Conservation (phyloP, 208 protist species). For the Naegleria gruberi region DNA sequence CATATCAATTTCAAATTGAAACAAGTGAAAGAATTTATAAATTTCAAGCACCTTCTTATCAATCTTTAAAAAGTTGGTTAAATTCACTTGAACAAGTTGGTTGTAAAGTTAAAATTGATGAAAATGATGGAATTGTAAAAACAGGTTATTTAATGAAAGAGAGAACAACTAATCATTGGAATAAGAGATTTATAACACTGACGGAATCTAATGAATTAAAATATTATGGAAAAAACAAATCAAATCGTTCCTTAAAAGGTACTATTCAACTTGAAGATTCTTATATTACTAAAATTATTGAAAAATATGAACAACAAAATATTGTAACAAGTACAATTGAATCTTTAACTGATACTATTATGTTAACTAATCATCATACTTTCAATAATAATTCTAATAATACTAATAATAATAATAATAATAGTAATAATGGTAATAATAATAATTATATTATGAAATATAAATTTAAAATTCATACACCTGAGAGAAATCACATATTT, state of each 20-base stretch:
- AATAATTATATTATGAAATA: too few species aligned
- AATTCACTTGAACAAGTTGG: neutral
- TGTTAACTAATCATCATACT: too few species aligned
- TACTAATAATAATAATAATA: too few species aligned
- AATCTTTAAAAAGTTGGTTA: neutral
- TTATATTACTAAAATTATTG: too few species aligned
- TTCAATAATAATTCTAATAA: too few species aligned
- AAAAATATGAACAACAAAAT: too few species aligned
- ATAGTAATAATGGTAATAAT: too few species aligned
- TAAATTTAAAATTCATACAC: neutral
- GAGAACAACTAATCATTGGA: neutral
- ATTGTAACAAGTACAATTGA: neutral
- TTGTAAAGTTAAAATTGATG: neutral
- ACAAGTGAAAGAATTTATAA: neutral
- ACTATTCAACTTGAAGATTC: neutral
- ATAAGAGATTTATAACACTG: neutral
- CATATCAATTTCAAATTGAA: neutral
- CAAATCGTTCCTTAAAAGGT: neutral
- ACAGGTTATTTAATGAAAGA: neutral
- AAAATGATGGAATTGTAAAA: neutral
- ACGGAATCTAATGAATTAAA: neutral
- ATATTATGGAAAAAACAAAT: neutral
- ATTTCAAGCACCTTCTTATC: neutral
- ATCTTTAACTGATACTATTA: neutral
- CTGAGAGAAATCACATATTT: neutral